phyloP scores from a whole-genome alignment of 192 early-diverging fungal species.

The Backusella circina region DNA sequence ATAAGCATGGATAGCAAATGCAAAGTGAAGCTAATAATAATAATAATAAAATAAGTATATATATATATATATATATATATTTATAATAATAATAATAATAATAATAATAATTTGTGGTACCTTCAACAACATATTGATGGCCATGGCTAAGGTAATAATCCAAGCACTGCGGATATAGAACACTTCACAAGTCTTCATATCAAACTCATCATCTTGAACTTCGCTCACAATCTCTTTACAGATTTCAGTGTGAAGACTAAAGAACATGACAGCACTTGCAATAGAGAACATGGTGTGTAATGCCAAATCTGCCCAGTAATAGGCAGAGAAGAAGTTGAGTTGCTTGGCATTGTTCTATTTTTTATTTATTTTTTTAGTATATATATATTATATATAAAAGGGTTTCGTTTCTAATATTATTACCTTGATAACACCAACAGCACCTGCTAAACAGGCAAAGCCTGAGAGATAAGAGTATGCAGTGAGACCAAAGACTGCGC shows the following conservation, averaged over 20 bases:
- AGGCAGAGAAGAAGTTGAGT: slow-evolving; percentile 18
- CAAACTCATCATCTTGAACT: slow-evolving; percentile 14
- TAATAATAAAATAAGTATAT: background rate
- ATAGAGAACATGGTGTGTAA: slow-evolving; percentile 24
- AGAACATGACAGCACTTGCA: slow-evolving; percentile 20
- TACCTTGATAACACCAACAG: slow-evolving; percentile 28
- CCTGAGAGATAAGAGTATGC: slow-evolving; percentile 27
- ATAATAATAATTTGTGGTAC: background rate
- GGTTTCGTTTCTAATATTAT: background rate
- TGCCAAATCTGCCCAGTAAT: slow-evolving; percentile 28
- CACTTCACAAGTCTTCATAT: slow-evolving; percentile 22
- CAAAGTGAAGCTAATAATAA: slow-evolving; percentile 24
- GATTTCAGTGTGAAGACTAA: slow-evolving; percentile 23
- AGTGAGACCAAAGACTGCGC: slow-evolving; percentile 19
- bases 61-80: too few relatives aligned
- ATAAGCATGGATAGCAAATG: slow-evolving; percentile 27
- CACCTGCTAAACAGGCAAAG: slow-evolving; percentile 26
- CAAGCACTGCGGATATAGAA: slow-evolving; percentile 27
- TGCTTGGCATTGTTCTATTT: slow-evolving; percentile 26
- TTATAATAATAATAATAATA: too few relatives aligned
- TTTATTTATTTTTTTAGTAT: background rate
- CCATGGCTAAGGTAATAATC: slow-evolving; percentile 20
- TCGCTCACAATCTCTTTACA: slow-evolving; percentile 19
- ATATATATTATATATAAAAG: background rate
- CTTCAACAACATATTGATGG: slow-evolving; percentile 29